phyloP scores from a whole-genome alignment of 2,329 filamentous ascomycete genomes.

The Colletotrichum sp. region DNA sequence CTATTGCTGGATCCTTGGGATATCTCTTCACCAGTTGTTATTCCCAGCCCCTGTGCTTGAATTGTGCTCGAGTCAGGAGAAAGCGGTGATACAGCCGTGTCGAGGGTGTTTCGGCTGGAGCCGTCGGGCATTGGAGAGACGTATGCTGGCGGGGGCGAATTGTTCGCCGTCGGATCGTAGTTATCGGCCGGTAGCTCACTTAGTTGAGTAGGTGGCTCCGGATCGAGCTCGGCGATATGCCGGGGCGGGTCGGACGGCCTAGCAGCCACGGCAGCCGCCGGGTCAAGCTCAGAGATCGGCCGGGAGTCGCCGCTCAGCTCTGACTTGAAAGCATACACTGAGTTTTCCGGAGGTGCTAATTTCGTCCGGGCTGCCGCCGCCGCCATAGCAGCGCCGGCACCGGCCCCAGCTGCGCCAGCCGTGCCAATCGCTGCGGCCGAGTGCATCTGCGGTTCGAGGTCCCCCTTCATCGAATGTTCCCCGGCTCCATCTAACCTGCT shows the following conservation, averaged over 20 bases:
- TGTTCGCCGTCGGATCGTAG: background rate
- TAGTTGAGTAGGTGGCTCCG: background rate
- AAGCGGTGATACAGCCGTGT: slow-evolving; percentile 4
- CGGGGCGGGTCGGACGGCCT: background rate
- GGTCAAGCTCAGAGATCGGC: slow-evolving; percentile 3
- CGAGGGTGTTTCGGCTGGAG: background rate
- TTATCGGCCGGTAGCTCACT: slow-evolving; percentile 12
- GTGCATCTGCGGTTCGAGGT: background rate
- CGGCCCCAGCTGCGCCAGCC: background rate
- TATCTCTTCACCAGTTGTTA: background rate
- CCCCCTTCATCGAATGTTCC: background rate
- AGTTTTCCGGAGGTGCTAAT: background rate
- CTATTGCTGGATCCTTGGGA: background rate
- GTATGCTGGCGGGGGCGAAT: slow-evolving; percentile 4
- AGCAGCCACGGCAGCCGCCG: background rate
- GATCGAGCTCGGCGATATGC: background rate
- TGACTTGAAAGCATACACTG: slow-evolving; percentile 6
- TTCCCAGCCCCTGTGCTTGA: background rate
- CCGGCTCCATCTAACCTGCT: background rate
- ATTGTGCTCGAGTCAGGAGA: background rate
- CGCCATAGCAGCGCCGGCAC: background rate
- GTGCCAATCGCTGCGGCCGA: background rate
- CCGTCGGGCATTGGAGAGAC: background rate
- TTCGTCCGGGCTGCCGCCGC: background rate
- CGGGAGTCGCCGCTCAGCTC: slow-evolving; percentile 9